Evolutionary conservation across 2,329 filamentous ascomycete genomes (phyloP).

Genomic region (Diaporthe destruens): DNA sequence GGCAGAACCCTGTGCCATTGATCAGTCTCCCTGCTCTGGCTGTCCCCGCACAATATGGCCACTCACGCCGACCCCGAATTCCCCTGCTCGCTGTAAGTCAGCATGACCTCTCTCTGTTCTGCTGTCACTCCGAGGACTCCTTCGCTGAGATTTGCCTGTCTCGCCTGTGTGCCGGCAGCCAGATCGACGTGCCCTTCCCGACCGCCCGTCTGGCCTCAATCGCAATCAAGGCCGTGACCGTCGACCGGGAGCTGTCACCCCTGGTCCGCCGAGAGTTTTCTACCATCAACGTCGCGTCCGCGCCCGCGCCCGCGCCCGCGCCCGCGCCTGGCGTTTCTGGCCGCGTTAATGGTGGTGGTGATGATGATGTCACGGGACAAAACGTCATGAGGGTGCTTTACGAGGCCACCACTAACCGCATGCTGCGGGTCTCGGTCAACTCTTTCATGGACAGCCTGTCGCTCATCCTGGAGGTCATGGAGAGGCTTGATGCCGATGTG

Average conservation of each 20-base stretch:
- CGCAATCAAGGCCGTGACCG: slow-evolving; percentile 80
- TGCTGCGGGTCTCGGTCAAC: slow-evolving; percentile 96
- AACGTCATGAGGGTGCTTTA: slow-evolving; percentile 80
- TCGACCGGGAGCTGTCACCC: slow-evolving; percentile 90
- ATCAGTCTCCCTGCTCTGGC: slow-evolving; percentile 28
- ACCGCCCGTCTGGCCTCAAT: slow-evolving; percentile 81
- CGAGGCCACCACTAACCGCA: slow-evolving; percentile 90
- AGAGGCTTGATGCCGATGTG: slow-evolving; percentile 88
- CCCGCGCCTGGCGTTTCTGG: not conserved
- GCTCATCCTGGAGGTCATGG: slow-evolving; percentile 89
- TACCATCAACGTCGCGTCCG: slow-evolving; percentile 30
- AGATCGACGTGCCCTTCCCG: slow-evolving; percentile 84
- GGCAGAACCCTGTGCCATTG: too few relatives aligned
- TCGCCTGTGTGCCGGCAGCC: slow-evolving; percentile 59
- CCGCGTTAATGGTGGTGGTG: not conserved
- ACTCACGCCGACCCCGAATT: slow-evolving; percentile 62
- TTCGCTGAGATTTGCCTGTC: slow-evolving; percentile 32
- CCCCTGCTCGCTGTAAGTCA: slow-evolving; percentile 72
- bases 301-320: not conserved
- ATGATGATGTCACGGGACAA: slow-evolving; percentile 44
- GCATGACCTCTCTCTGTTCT: not conserved
- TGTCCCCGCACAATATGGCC: slow-evolving; percentile 52
- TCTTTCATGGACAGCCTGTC: slow-evolving; percentile 93
- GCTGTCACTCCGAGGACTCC: slow-evolving; percentile 2
- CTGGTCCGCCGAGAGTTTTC: slow-evolving; percentile 48